Conservation (phyloP, 306 rosid species). For the Argentina anserina region DNA sequence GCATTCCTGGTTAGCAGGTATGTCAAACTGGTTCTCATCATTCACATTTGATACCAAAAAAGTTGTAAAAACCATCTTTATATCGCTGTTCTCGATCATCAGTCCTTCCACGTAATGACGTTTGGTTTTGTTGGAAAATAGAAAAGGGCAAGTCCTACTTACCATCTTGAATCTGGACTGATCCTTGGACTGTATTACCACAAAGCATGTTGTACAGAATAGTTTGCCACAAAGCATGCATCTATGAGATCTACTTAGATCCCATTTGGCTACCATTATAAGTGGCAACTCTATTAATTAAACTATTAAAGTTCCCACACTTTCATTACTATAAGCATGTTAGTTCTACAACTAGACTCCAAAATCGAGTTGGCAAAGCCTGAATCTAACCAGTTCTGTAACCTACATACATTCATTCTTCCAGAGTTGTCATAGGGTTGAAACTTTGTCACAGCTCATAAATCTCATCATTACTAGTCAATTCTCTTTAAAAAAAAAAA, state of each 20-base stretch:
- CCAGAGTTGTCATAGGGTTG: not conserved
- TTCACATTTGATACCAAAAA: no score
- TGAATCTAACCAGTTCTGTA: not conserved
- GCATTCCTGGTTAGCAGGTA: no score
- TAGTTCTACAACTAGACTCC: not conserved
- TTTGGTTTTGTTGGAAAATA: not conserved
- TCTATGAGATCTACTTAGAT: not conserved
- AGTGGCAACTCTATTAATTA: not conserved
- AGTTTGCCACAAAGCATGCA: not conserved
- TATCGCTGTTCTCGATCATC: not conserved
- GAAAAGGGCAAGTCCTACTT: not conserved
- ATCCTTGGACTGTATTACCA: constrained; percentile 7
- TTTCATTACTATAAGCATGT: no score
- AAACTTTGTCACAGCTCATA: not conserved
- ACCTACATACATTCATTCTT: not conserved
- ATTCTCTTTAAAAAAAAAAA: not conserved
- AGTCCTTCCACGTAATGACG: not conserved
- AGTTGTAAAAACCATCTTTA: no score
- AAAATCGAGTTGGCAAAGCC: not conserved
- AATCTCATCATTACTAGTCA: not conserved
- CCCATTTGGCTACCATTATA: not conserved
- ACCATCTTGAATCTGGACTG: constrained; percentile 5
- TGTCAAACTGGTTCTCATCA: no score
- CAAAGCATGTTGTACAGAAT: no score
- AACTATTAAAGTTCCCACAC: not conserved